These are phyloP conservation scores for Apiospora rasikravindrae DNA, from an alignment of 2,329 filamentous ascomycete genomes.

Conservation along the genomic window DNA sequence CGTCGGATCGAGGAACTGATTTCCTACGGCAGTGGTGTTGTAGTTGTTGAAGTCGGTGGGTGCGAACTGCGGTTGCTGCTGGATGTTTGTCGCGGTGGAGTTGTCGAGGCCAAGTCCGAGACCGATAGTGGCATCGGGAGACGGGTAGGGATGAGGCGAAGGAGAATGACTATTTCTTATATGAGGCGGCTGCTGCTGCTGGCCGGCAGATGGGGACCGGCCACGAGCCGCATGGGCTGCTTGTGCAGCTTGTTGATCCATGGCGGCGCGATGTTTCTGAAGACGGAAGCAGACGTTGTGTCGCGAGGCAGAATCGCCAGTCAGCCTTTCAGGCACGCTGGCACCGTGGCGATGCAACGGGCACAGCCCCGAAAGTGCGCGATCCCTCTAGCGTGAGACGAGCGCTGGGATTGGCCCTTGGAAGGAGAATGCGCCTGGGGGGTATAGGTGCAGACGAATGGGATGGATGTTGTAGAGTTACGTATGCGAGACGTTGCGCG, in stretches of 20 bases:
- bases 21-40: constrained; percentile 45
- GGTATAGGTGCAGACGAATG: neutral
- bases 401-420: constrained; percentile 16
- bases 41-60: constrained; percentile 53
- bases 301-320: constrained; percentile 26
- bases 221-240: constrained; percentile 46
- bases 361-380: constrained; percentile 25
- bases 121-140: constrained; percentile 55
- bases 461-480: constrained; percentile 2
- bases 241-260: constrained; percentile 26
- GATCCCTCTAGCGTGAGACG: constrained; percentile 24
- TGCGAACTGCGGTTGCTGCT: constrained; percentile 37
- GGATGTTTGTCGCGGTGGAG: constrained; percentile 44
- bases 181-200: constrained; percentile 62
- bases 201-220: constrained; percentile 66
- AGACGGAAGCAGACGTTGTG: constrained; percentile 23
- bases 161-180: constrained; percentile 73
- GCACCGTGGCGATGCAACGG: constrained; percentile 26
- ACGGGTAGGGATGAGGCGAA: constrained; percentile 62
- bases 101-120: constrained; percentile 65
- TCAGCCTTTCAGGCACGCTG: constrained; percentile 26
- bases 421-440: constrained; percentile 2
- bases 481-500: constrained; percentile 22
- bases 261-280: constrained; percentile 24
- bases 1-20: constrained; percentile 56